These are phyloP conservation scores for Solioccasus polychromus DNA, from an alignment of 768 basidiomycete genomes.

Conservation along the genomic window DNA sequence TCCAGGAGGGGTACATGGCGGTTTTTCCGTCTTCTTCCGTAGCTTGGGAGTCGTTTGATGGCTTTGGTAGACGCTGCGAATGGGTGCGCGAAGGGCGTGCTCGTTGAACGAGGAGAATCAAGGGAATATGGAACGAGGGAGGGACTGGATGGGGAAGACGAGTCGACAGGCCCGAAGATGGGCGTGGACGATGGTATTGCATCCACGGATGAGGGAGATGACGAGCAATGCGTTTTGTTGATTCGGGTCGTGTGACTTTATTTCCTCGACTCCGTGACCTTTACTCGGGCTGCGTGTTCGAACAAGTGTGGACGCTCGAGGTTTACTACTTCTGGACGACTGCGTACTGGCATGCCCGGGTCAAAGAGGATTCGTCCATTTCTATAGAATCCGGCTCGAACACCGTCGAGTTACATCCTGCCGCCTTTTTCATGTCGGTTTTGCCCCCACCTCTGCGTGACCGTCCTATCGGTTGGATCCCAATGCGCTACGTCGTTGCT, in stretches of 20 bases:
- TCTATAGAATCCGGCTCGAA: too few species aligned
- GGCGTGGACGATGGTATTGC: conserved; percentile 57
- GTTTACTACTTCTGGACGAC: too few species aligned
- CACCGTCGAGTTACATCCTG: too few species aligned
- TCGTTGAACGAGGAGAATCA: conserved; percentile 26
- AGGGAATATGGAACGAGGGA: conserved; percentile 24
- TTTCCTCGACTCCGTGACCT: too few species aligned
- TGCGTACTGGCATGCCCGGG: too few species aligned
- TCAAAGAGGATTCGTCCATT: too few species aligned
- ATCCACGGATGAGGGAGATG: conserved; percentile 11
- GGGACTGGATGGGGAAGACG: conserved; percentile 37
- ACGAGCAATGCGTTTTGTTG: not conserved
- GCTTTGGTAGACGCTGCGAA: conserved; percentile 59
- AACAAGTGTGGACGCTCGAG: too few species aligned
- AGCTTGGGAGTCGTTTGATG: conserved; percentile 39
- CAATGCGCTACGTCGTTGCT: too few species aligned
- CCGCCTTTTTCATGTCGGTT: too few species aligned
- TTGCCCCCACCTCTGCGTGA: too few species aligned
- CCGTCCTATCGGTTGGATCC: too few species aligned
- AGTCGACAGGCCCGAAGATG: conserved; percentile 33
- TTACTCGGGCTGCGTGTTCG: too few species aligned
- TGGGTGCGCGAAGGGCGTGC: conserved; percentile 37
- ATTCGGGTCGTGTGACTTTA: conserved; percentile 11
- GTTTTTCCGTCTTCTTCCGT: conserved; percentile 35
- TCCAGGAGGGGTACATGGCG: conserved; percentile 22